These are phyloP conservation scores for Ramalina intermedia DNA, from an alignment of 495 filamentous ascomycete species.

Conservation along the genomic window DNA sequence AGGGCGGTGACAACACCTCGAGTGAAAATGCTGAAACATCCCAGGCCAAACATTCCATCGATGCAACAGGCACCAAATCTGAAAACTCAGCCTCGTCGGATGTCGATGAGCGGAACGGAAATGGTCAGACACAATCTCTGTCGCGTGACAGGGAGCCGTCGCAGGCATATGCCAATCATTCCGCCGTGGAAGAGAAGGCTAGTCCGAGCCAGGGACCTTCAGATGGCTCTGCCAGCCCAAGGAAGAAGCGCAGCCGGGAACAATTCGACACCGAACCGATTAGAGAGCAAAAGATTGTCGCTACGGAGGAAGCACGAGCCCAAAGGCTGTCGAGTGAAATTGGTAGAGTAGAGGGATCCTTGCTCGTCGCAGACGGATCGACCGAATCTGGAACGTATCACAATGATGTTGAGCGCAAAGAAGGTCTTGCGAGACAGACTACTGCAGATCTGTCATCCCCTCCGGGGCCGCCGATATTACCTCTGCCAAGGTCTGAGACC, in stretches of 20 bases:
- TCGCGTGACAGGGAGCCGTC: no score
- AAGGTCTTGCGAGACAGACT: no score
- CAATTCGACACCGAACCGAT: conserved; percentile 31
- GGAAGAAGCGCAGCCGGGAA: conserved; percentile 39
- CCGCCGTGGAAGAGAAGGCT: no score
- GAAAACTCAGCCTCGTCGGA: background rate
- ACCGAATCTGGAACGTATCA: background rate
- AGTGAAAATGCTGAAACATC: no score
- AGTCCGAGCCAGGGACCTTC: no score
- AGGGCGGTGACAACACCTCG: no score
- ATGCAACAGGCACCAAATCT: no score
- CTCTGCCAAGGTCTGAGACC: background rate
- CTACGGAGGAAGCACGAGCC: conserved; percentile 16
- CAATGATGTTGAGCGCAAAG: background rate
- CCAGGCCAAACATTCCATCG: no score
- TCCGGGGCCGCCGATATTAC: no score
- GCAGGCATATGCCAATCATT: no score
- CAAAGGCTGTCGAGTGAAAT: conserved; percentile 14
- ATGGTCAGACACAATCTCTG: background rate
- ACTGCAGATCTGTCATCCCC: no score
- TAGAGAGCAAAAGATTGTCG: conserved; percentile 16
- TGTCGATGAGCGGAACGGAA: background rate
- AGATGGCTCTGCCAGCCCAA: conserved; percentile 20
- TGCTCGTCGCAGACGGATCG: background rate
- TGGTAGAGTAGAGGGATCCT: conserved; percentile 4